Evolutionary conservation across 2,329 filamentous ascomycete genomes (phyloP), one percentile per base, ranked within the genome.

Genomic region (Colletotrichum lini): DNA sequence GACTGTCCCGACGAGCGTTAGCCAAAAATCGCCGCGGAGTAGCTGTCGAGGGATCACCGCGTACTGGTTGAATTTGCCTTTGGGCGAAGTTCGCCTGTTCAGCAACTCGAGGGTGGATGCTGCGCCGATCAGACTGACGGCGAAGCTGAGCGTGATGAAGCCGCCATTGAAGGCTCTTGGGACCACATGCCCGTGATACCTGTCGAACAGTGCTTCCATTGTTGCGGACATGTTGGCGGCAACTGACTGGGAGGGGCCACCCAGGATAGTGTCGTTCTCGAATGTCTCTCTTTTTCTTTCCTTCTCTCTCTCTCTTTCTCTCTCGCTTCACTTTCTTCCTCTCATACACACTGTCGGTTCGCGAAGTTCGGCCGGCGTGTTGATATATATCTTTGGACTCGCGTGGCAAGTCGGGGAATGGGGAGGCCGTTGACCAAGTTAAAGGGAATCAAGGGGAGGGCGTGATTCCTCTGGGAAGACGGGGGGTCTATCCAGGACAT

Each of bases 51-150:
- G 35, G 21, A 23, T 47, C 76, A 35, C 30, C 8, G 30, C 85
- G 66, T 86, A 93, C 92, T 92, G 90, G 77, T 94, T 94, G 78
- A 90, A 90, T 65, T 88, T 79, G 10, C 93, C 93, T 77, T 88
- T 89, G 65, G 88, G 88, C 2, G 92, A 90, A 1, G 92, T 94
- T 75, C 93, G 87, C 70, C 93, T 86, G 78, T 96, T 93, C 62
- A 97, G 90, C 70, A 97, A 84, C 80, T 97, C 95, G 42, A 97
- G 85, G 0, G 94, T 95, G 4, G 94, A 94, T 61, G 90, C 87
- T 59, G 93, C 92, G 73, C 95, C 95, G 74, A 94, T 87, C 44
- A 94, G 85, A 77, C 94, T 96, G 76, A 94, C 93, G 74, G 93
- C 84, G 73, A 93, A 90, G 77, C 94, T 96, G 74, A 94, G 85